Evolutionary conservation across 768 basidiomycete genomes (phyloP).

Genomic region (Mycena galericulata): DNA sequence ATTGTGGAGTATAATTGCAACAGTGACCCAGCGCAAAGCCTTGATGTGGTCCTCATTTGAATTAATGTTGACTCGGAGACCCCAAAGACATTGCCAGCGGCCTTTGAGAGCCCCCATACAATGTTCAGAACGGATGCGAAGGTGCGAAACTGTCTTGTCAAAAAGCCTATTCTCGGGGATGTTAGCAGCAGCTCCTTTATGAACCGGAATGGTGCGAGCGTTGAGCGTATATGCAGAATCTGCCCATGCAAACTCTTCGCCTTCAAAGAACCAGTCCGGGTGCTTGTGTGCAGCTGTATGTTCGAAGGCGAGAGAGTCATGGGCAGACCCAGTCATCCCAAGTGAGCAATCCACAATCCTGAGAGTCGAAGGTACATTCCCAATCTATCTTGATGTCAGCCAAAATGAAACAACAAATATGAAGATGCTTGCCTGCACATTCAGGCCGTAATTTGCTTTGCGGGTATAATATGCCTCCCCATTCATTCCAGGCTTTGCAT

Average conservation of each 20-base stretch:
- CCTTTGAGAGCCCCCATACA: slow-evolving; percentile 52
- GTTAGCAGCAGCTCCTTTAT: slow-evolving; percentile 43
- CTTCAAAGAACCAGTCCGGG: slow-evolving; percentile 43
- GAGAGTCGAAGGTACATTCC: slow-evolving; percentile 46
- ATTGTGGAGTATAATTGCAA: slow-evolving; percentile 52
- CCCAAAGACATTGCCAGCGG: slow-evolving; percentile 46
- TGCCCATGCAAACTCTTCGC: slow-evolving; percentile 40
- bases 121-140: slow-evolving; percentile 51
- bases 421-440: too few species aligned
- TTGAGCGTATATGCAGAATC: slow-evolving; percentile 43
- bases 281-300: slow-evolving; percentile 41
- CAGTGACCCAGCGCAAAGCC: slow-evolving; percentile 46
- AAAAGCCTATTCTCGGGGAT: slow-evolving; percentile 43
- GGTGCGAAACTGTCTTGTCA: slow-evolving; percentile 41
- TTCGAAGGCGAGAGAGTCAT: slow-evolving; percentile 50
- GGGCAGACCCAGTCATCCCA: slow-evolving; percentile 48
- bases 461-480: too few species aligned
- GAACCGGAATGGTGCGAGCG: too few species aligned
- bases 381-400: slow-evolving; percentile 50
- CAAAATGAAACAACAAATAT: too few species aligned
- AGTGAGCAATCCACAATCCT: slow-evolving; percentile 46
- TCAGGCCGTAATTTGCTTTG: too few species aligned
- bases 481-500: too few species aligned
- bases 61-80: slow-evolving; percentile 44
- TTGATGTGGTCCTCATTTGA: slow-evolving; percentile 39